Base-by-base conservation (phyloP, 768 basidiomycete species). In the Trametes villosa region DNA sequence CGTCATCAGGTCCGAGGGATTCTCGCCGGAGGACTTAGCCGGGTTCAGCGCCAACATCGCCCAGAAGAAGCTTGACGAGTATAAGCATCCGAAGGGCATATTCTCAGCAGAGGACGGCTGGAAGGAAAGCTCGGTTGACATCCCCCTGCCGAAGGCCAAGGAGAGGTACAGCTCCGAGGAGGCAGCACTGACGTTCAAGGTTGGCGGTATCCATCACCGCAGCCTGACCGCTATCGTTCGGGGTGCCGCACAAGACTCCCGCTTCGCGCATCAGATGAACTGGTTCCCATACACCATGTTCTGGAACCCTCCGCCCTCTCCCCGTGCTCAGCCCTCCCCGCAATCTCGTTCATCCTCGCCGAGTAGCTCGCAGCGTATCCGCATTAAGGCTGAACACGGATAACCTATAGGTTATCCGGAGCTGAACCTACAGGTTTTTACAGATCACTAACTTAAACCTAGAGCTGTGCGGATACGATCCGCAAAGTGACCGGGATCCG, bases 171-270 rank as follows among this genome's bases (percentile, higher is more conserved):
- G 4, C 11, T 63, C 67, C 0, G 73, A 76, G 46, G 63, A 15
- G 0, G 57, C 62, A 18, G 74, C 75, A 5, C 75, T 73, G 0
- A 59, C 57, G 0, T 71, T 76, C 47, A 44, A 64, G 5, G 66
- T 80, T 1, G 49, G 57, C 2, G 72, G 72, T 9, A 22, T 78
- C 5, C 59, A 65, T 38, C 67, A n/a, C n/a, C n/a, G n/a, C n/a
- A n/a, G n/a, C n/a, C n/a, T n/a, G n/a, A n/a, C n/a, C n/a, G n/a
- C n/a, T 74, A 38, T 56, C 27, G 34, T 61, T 38, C 18, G 29
- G 2, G 12, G n/a, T 40, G 48, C 41, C 9, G 42, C 47, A 0
- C 31, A 49, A 11, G 58, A 60, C 13, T 22, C 40, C 4, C 38
- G 38, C 3, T 51, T 42, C 48, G 24, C 15, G 5, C 20, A 50